phyloP scores from a whole-genome alignment of 306 rosid species.

The Astragalus membranaceus region DNA sequence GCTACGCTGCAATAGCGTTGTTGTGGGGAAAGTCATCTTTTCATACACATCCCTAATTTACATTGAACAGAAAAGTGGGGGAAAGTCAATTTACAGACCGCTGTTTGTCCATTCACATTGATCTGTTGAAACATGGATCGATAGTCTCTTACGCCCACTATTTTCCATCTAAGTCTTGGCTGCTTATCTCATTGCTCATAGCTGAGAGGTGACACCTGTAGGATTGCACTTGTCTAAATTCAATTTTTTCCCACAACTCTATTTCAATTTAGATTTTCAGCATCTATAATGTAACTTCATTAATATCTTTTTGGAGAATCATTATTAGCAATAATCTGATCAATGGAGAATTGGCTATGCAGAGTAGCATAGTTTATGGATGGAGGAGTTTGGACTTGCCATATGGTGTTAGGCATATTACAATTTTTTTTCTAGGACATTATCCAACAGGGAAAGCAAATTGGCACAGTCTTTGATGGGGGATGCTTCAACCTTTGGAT shows the following conservation, averaged over 20 bases:
- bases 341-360: background rate
- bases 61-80: background rate
- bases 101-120: background rate
- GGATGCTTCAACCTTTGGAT: background rate
- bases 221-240: background rate
- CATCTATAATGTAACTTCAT: background rate
- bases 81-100: background rate
- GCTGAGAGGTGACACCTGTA: background rate
- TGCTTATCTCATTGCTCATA: background rate
- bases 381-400: background rate
- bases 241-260: background rate
- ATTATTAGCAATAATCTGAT: background rate
- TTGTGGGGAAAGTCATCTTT: no score
- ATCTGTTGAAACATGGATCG: background rate
- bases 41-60: background rate
- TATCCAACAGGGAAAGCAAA: background rate
- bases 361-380: background rate
- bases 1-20: no score
- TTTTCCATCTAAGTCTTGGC: background rate
- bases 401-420: background rate
- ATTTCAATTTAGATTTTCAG: background rate
- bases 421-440: background rate
- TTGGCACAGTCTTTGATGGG: background rate
- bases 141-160: background rate
- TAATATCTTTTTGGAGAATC: background rate